phyloP scores from a whole-genome alignment of 441 rosid species.

The Erysimum pusillum region DNA sequence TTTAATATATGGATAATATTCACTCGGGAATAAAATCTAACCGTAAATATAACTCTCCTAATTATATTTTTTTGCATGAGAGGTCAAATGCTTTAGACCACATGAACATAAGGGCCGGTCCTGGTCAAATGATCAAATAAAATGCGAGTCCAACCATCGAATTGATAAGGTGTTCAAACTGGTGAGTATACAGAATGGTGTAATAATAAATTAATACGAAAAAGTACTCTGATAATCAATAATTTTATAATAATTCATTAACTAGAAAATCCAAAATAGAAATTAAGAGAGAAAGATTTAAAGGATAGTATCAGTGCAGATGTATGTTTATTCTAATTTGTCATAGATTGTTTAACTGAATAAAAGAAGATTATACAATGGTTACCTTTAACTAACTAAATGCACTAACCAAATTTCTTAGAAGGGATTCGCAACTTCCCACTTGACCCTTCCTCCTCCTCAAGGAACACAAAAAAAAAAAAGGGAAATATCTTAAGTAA shows the following conservation, averaged over 20 bases:
- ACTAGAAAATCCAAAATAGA: neutral
- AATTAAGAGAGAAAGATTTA: neutral
- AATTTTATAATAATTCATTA: neutral
- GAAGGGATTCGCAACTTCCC: conserved; percentile 44
- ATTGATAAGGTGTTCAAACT: neutral
- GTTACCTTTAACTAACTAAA: conserved; percentile 68
- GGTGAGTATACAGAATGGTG: too few relatives aligned
- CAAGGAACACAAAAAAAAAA: conserved; percentile 53
- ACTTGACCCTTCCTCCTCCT: conserved; percentile 68
- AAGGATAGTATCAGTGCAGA: neutral
- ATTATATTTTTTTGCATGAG: conserved; percentile 14
- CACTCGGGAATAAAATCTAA: neutral
- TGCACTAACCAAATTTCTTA: conserved; percentile 51
- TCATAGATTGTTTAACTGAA: neutral
- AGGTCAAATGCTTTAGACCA: neutral
- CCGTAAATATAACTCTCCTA: neutral
- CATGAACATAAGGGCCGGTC: too few relatives aligned
- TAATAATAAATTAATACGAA: neutral
- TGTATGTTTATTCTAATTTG: neutral
- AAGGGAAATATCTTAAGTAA: conserved; percentile 21
- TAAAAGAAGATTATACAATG: conserved; percentile 18
- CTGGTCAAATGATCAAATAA: neutral
- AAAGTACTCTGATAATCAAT: neutral
- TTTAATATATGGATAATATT: neutral
- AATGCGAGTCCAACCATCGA: neutral